Evolutionary conservation across 2,329 filamentous ascomycete genomes (phyloP).

Genomic region (Pseudogymnoascus sp.): DNA sequence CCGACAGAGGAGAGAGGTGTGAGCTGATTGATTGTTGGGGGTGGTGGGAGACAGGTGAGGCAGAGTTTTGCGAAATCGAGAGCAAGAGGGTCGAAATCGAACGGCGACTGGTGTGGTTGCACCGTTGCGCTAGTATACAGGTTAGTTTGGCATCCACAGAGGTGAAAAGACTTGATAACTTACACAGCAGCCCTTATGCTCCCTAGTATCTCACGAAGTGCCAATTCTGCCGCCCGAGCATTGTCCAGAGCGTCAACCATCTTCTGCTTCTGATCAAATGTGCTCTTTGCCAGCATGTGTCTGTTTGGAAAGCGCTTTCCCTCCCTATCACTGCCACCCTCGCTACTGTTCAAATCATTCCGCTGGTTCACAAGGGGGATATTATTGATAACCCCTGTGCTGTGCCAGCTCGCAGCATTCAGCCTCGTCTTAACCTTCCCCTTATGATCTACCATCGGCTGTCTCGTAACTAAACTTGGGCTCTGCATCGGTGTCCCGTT

Average conservation of each 20-base stretch:
- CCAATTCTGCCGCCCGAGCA: constrained; percentile 76
- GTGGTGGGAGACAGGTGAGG: constrained; percentile 70
- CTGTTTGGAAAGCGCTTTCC: constrained; percentile 37
- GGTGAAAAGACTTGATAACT: constrained; percentile 26
- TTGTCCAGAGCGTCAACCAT: constrained; percentile 66
- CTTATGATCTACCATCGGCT: constrained; percentile 24
- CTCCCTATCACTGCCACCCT: constrained; percentile 31
- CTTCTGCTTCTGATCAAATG: constrained; percentile 56
- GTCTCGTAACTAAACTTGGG: neutral
- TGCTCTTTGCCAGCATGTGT: constrained; percentile 42
- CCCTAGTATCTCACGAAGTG: constrained; percentile 72
- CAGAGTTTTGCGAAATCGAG: constrained; percentile 82
- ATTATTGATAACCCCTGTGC: constrained; percentile 71
- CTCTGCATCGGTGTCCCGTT: constrained; percentile 15
- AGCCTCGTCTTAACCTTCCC: constrained; percentile 37
- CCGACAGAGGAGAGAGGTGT: constrained; percentile 67
- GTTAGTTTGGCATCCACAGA: neutral
- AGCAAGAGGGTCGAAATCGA: constrained; percentile 76
- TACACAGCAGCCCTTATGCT: constrained; percentile 79
- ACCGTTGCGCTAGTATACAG: constrained; percentile 41
- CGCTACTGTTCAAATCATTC: constrained; percentile 35
- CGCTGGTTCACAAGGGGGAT: constrained; percentile 47
- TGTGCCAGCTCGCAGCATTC: constrained; percentile 59
- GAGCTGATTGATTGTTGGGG: constrained; percentile 69
- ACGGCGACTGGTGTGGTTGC: constrained; percentile 49